Percentiles rank a stretch among this genome's conserved stretches.
phyloP scores from a whole-genome alignment of 768 basidiomycete species.

The Suillus variegatus region DNA sequence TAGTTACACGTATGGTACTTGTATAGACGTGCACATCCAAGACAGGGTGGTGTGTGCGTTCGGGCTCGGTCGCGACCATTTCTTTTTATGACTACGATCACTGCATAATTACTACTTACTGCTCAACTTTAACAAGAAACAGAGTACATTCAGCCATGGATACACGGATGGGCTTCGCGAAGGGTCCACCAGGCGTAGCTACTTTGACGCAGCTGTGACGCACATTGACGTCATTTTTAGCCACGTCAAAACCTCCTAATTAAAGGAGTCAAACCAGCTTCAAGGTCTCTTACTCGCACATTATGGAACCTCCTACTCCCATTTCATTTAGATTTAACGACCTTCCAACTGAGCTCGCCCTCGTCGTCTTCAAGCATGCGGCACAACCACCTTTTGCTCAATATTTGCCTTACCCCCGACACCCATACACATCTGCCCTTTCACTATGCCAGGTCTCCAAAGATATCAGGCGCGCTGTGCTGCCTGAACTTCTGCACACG shows the following conservation, averaged over 20 bases:
- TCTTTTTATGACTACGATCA: too few species aligned
- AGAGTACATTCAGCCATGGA: not conserved
- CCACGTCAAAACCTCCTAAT: not conserved
- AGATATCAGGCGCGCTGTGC: slow-evolving; percentile 31
- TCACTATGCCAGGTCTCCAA: slow-evolving; percentile 37
- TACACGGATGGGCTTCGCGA: not conserved
- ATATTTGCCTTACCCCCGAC: not conserved
- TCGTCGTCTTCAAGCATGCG: slow-evolving; percentile 36
- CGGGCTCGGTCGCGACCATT: too few species aligned
- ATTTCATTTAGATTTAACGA: slow-evolving; percentile 20
- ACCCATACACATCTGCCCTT: slow-evolving; percentile 26
- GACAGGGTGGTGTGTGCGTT: too few species aligned
- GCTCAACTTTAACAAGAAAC: not conserved
- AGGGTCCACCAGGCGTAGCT: not conserved
- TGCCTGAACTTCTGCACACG: slow-evolving; percentile 33
- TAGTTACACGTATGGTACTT: not conserved
- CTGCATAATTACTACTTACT: not conserved
- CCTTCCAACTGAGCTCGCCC: slow-evolving; percentile 37
- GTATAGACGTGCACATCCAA: not conserved
- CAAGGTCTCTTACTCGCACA: not conserved
- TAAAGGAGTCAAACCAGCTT: not conserved
- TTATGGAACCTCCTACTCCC: not conserved
- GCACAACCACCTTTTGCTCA: slow-evolving; percentile 21
- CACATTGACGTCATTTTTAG: too few species aligned
- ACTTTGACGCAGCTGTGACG: too few species aligned